Base-by-base conservation (phyloP, 2,329 filamentous ascomycete genomes). In the Aspergillus tanneri region DNA sequence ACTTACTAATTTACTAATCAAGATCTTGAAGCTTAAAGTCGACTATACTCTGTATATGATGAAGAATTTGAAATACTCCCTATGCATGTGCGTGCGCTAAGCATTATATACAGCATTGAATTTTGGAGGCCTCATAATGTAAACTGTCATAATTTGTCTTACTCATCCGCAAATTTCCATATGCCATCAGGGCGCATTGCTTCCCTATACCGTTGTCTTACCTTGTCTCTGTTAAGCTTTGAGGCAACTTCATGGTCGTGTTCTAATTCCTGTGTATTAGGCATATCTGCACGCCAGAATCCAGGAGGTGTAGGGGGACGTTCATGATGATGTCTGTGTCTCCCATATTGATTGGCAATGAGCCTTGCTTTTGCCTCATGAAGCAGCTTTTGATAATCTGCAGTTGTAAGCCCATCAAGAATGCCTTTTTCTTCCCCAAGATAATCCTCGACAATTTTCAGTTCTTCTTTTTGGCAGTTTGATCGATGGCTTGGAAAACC, bases 281-380 rank as follows among this genome's bases (percentile, higher is more conserved):
- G 91, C 65, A 99, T 95, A 58, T 95, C 92, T 2, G 86, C 80
- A 45, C 88, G 79, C 93, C 93, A 99, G 65, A 89, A 97, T 0
- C 90, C 91, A 2, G 90, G 89, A 10, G 93, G 91, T 8, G 87
- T 89, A 36, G 74, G 77, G 53, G 81, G 78, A 42, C 90, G 80
- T 50, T 85, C 81, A 67, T 86, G 90, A 22, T 83, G 78, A 58
- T 92, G 81, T 47, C 87, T 80, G 69, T 96, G 91, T 64, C 79
- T 89, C 5, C 90, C 90, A 65, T 82, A 83, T 52, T 81, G 79
- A 61, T 91, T 85, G 1, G 91, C 87, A 54, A 95, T 73, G 40
- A 85, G 77, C 62, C 83, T 81, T 0, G 84, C 85, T 62, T 85
- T 86, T 10, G 91, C 91, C 62, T 90, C 81, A n/a, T 90, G 59